Percentiles rank a stretch among this genome's conserved stretches.
phyloP scores from a whole-genome alignment of 2,329 filamentous ascomycete genomes.

The Aureobasidium sp. region DNA sequence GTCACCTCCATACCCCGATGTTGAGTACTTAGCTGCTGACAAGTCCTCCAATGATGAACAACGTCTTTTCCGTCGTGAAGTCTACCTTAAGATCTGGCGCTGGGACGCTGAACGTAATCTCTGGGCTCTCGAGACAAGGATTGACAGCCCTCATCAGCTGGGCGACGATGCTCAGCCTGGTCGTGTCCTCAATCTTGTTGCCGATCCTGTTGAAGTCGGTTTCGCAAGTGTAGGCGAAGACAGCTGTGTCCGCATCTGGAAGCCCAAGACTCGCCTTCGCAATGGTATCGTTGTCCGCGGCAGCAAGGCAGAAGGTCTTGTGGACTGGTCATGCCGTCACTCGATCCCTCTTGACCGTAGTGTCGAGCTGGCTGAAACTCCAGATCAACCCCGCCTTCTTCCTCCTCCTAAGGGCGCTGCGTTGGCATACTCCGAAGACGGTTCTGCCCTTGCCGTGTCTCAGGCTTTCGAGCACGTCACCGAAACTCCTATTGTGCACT shows the following conservation, averaged over 20 bases:
- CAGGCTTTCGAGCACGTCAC: constrained; percentile 34
- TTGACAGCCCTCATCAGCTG: constrained; percentile 69
- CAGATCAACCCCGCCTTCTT: background rate
- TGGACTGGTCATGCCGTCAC: constrained; percentile 65
- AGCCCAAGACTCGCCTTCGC: constrained; percentile 60
- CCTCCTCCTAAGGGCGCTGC: constrained; percentile 46
- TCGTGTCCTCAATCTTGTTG: constrained; percentile 63
- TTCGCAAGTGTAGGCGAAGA: constrained; percentile 87
- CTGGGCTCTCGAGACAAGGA: constrained; percentile 72
- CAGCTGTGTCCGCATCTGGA: constrained; percentile 71
- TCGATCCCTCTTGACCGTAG: constrained; percentile 29
- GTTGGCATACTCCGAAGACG: constrained; percentile 74
- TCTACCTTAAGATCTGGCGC: constrained; percentile 87
- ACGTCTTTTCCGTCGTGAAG: constrained; percentile 53
- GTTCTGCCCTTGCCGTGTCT: constrained; percentile 67
- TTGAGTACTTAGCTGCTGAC: constrained; percentile 48
- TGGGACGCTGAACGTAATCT: constrained; percentile 47
- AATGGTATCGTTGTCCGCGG: constrained; percentile 60
- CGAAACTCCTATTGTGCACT: constrained; percentile 58
- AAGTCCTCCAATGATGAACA: constrained; percentile 33
- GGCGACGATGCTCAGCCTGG: constrained; percentile 42
- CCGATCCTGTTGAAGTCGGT: constrained; percentile 59
- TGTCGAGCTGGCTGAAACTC: constrained; percentile 11
- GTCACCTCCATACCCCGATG: constrained; percentile 65
- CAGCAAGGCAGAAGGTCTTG: constrained; percentile 50